phyloP scores from a whole-genome alignment of 2,329 filamentous ascomycete genomes.

The Epichloe sp. region DNA sequence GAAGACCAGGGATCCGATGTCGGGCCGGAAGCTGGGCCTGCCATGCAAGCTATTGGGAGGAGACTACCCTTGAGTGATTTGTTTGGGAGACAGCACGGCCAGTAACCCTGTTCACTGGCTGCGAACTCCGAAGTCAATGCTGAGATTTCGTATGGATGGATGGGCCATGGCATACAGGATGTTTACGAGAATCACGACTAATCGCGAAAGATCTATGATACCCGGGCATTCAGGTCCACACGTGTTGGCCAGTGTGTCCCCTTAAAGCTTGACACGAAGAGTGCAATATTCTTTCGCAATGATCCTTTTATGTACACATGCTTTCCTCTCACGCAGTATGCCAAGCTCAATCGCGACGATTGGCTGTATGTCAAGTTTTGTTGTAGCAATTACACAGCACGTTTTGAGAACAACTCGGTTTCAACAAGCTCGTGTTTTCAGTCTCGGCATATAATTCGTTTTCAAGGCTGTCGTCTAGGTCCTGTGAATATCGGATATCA shows the following conservation, averaged over 20 bases:
- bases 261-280: too few species aligned
- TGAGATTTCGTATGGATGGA: background rate
- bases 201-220: background rate
- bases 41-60: conserved; percentile 30
- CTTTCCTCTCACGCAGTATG: too few species aligned
- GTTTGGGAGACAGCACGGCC: conserved; percentile 23
- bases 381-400: too few species aligned
- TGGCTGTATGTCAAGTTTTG: too few species aligned
- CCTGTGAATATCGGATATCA: too few species aligned
- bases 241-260: background rate
- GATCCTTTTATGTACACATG: too few species aligned
- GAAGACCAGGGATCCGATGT: conserved; percentile 15
- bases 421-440: too few species aligned
- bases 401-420: too few species aligned
- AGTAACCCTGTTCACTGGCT: background rate
- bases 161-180: background rate
- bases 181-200: background rate
- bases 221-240: background rate
- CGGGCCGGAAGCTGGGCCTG: conserved; percentile 25
- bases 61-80: conserved; percentile 32
- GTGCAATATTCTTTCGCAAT: too few species aligned
- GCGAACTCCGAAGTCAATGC: background rate
- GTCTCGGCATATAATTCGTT: too few species aligned
- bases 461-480: too few species aligned
- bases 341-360: too few species aligned